A percentile compares a stretch with the other conserved stretches of the same genome.
These are phyloP conservation scores for Imleria badia DNA, from an alignment of 768 basidiomycete genomes.

Conservation along the genomic window DNA sequence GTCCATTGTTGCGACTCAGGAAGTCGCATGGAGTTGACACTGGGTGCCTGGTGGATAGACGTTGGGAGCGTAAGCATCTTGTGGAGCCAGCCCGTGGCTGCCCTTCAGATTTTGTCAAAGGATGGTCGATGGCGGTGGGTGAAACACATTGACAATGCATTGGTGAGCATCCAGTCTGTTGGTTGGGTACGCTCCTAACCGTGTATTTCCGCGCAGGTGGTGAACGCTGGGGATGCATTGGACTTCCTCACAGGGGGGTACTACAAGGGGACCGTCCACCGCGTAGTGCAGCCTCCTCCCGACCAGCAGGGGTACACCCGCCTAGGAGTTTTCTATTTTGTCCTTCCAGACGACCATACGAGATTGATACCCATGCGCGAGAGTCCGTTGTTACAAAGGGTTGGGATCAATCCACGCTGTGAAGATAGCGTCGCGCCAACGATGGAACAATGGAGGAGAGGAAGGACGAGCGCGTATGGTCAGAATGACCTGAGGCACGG, in stretches of 20 bases:
- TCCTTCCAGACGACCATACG: conserved; percentile 49
- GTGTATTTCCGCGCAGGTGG: conserved; percentile 36
- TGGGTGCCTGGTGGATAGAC: conserved; percentile 31
- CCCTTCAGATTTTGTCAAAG: conserved; percentile 52
- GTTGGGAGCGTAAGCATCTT: conserved; percentile 56
- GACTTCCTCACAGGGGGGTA: conserved; percentile 62
- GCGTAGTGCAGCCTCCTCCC: conserved; percentile 56
- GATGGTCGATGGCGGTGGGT: conserved; percentile 60
- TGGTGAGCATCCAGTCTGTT: conserved; percentile 34
- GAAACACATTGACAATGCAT: conserved; percentile 55
- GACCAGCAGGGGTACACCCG: conserved; percentile 52
- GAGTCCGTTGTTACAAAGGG: conserved; percentile 49
- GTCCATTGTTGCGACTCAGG: too few relatives aligned
- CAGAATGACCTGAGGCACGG: conserved; percentile 42
- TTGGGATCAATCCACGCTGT: conserved; percentile 39
- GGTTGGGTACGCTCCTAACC: too few relatives aligned
- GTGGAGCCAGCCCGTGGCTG: conserved; percentile 61
- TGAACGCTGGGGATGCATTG: conserved; percentile 60
- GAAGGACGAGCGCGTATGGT: conserved; percentile 52
- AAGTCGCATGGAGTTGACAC: not conserved
- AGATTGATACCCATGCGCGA: conserved; percentile 44
- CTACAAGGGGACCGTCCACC: conserved; percentile 60
- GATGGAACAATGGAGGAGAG: conserved; percentile 53
- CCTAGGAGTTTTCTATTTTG: conserved; percentile 61
- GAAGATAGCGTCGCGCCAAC: conserved; percentile 46